Evolutionary conservation across 768 basidiomycete species (phyloP), one percentile per base, ranked within the genome.

Genomic region (Leccinum subgranulosum): DNA sequence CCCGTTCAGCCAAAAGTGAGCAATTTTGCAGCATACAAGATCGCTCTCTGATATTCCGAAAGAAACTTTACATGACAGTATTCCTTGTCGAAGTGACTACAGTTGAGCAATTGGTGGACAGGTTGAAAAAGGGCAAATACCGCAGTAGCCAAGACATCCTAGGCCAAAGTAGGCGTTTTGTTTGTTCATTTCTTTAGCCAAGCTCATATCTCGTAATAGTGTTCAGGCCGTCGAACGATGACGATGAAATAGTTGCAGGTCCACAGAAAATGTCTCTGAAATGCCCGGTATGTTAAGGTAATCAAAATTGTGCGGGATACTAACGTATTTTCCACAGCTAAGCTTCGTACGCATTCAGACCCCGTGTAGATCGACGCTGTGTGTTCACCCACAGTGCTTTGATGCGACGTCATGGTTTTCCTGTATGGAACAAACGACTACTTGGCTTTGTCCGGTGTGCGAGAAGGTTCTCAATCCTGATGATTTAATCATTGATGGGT

Each of bases 391-490:
- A 7, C 91, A 94, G 64, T 99, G 97, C 71, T 99, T 98, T 73
- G 97, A 99, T 73, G 94, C 94, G 0, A 81, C 80, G 17, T 92
- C 90, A 41, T 99, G 94, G 94, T 92, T 89, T 67, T 87, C 88
- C 5, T 85, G 96, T 70, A 98, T 97, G 85, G 92, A 96, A 67
- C 88, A 92, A 74, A 98, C 94, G 9, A 97, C 96, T 2, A 94
- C 94, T 29, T 99, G 92, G 89, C 73, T 88, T 48, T 98, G 97
- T 73, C 96, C 97, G 27, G 88, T 94, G 45, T 98, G 97, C 73
- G 92, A 93, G 70, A 86, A 84, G 66, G 76, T 80, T 48, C 72
- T 99, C 53, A 84, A 87, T 61, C 75, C 84, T 19, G 88, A 88
- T 33, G 92, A 98, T 58, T 76, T 99, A 34, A 87, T 97, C 36